Evolutionary conservation across 2,329 filamentous ascomycete species (phyloP).

Genomic region (Ophiognomonia clavigignenti-juglandacearum): DNA sequence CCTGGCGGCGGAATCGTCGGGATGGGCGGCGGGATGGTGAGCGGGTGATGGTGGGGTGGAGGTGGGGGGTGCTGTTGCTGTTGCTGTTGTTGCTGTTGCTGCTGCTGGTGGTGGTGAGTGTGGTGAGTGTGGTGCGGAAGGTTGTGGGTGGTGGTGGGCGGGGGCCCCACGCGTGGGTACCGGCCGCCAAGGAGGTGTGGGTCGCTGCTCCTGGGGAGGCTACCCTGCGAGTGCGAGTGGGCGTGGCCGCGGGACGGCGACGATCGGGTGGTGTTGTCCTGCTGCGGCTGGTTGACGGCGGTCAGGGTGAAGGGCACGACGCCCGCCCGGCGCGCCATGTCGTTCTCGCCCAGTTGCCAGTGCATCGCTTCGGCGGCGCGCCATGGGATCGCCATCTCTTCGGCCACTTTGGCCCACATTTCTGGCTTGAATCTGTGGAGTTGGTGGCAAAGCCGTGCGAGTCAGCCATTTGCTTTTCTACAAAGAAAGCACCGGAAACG

Average conservation of each 20-base stretch:
- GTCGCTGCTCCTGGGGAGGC: slow-evolving; percentile 33
- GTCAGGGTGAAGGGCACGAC: slow-evolving; percentile 78
- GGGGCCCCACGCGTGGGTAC: slow-evolving; percentile 1
- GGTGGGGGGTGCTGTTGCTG: background rate
- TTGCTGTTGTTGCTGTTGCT: background rate
- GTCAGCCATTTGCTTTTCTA: slow-evolving; percentile 6
- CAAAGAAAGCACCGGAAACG: background rate
- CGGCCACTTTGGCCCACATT: slow-evolving; percentile 95
- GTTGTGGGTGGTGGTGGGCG: slow-evolving; percentile 1
- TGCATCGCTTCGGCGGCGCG: slow-evolving; percentile 96
- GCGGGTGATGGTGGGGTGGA: slow-evolving; percentile 15
- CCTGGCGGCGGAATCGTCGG: slow-evolving; percentile 20
- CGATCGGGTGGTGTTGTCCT: slow-evolving; percentile 31
- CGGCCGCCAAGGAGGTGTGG: slow-evolving; percentile 9
- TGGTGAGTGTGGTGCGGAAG: background rate
- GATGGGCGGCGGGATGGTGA: slow-evolving; percentile 18
- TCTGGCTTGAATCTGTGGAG: slow-evolving; percentile 80
- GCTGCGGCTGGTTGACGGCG: slow-evolving; percentile 36
- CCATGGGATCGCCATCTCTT: slow-evolving; percentile 94
- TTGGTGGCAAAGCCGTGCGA: slow-evolving; percentile 6
- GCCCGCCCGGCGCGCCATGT: slow-evolving; percentile 90
- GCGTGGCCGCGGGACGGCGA: slow-evolving; percentile 27
- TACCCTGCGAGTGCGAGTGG: slow-evolving; percentile 43
- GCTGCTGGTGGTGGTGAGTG: background rate
- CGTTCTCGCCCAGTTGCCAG: slow-evolving; percentile 89